Evolutionary conservation across 192 early-diverging fungal species (phyloP).

Genomic region (Polychytrium aggregatum): DNA sequence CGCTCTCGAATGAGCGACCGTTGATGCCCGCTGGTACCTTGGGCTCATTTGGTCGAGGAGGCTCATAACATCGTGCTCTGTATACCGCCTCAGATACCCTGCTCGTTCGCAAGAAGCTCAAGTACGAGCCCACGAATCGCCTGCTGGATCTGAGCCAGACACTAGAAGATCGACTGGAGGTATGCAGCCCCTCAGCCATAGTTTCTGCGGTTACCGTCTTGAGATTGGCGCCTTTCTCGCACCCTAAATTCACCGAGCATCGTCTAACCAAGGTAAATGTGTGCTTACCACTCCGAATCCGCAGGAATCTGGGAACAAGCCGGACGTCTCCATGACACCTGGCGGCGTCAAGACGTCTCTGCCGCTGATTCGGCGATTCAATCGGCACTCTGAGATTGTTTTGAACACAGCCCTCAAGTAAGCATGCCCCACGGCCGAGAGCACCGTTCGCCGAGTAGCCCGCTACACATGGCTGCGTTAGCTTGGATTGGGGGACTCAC

Average conservation of each 20-base stretch:
- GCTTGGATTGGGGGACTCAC: too few relatives aligned
- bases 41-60: too few relatives aligned
- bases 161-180: constrained; percentile 66
- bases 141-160: constrained; percentile 75
- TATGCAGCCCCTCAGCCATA: constrained; percentile 18
- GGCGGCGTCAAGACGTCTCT: constrained; percentile 47
- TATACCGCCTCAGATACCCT: constrained; percentile 12
- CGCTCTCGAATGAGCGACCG: background rate
- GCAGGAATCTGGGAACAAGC: constrained; percentile 54
- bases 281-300: constrained; percentile 13
- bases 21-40: background rate
- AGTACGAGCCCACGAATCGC: constrained; percentile 44
- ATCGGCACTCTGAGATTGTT: constrained; percentile 77
- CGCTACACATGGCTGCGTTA: too few relatives aligned
- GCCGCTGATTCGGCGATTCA: constrained; percentile 76
- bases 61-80: constrained; percentile 7
- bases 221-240: too few relatives aligned
- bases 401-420: constrained; percentile 34
- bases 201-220: too few relatives aligned
- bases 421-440: too few relatives aligned
- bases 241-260: too few relatives aligned
- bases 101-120: constrained; percentile 30
- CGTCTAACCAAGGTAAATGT: too few relatives aligned
- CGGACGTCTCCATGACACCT: constrained; percentile 74
- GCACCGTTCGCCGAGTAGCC: too few relatives aligned